Percentiles rank a stretch among this genome's conserved stretches.
Evolutionary conservation across 176 grass and related monocot species (phyloP).

Genomic region (Olyra latifolia): DNA sequence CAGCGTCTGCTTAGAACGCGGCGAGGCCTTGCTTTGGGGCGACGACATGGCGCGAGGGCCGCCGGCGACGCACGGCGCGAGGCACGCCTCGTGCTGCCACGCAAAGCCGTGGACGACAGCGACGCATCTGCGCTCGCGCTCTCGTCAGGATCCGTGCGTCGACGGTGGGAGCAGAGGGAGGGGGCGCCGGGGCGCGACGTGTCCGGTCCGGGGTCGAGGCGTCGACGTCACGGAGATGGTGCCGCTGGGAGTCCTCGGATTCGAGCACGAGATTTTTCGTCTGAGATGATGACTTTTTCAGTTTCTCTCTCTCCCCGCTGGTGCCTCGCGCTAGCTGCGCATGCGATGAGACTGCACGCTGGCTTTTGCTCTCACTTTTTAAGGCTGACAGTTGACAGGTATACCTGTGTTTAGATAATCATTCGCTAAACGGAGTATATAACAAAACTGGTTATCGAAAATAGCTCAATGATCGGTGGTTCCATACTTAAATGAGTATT

Average conservation of each 20-base stretch:
- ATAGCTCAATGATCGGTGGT: too few relatives aligned
- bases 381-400: too few relatives aligned
- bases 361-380: too few relatives aligned
- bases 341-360: background rate
- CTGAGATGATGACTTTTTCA: background rate
- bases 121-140: background rate
- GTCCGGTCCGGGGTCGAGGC: background rate
- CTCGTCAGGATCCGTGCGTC: background rate
- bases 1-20: background rate
- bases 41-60: constrained; percentile 7
- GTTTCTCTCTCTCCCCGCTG: background rate
- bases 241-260: constrained; percentile 28
- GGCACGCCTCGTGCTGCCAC: constrained; percentile 9
- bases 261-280: constrained; percentile 32
- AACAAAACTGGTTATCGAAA: too few relatives aligned
- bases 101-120: constrained; percentile 35
- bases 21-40: background rate
- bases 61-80: background rate
- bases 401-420: too few relatives aligned
- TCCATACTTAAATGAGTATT: too few relatives aligned
- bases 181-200: constrained; percentile 17
- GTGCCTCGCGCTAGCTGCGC: background rate
- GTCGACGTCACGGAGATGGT: constrained; percentile 41
- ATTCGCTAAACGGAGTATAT: too few relatives aligned
- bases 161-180: background rate